Conservation (phyloP, 805 yeast species). For the Maudiozyma pseudohumilis region DNA sequence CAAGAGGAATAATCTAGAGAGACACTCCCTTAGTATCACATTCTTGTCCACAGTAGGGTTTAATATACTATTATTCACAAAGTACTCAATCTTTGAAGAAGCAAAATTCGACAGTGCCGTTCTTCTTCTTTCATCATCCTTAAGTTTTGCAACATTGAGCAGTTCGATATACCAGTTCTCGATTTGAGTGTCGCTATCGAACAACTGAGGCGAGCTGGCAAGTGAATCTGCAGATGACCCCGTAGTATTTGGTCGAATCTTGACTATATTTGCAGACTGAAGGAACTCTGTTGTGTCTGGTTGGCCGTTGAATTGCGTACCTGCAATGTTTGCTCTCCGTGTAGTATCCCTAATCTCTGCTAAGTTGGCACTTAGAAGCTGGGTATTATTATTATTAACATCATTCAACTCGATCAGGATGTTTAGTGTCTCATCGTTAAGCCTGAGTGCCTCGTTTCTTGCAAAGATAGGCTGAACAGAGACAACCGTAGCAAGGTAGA, state of each 20-base stretch:
- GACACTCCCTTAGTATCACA: constrained; percentile 16
- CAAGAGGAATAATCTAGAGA: constrained; percentile 65
- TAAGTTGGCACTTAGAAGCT: too few relatives aligned
- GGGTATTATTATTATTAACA: constrained; percentile 7
- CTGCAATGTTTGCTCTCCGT: too few relatives aligned
- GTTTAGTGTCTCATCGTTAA: constrained; percentile 53
- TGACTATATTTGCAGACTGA: too few relatives aligned
- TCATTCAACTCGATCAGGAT: constrained; percentile 24
- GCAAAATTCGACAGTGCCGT: constrained; percentile 18
- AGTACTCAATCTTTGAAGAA: constrained; percentile 17
- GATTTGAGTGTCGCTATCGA: constrained; percentile 16
- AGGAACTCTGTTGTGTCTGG: too few relatives aligned
- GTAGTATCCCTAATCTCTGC: not conserved
- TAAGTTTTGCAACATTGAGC: constrained; percentile 23
- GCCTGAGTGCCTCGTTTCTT: constrained; percentile 70
- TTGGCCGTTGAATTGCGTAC: too few relatives aligned
- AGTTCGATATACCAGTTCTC: constrained; percentile 29
- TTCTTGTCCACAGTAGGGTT: constrained; percentile 13
- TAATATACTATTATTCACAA: constrained; percentile 6
- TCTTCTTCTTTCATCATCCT: constrained; percentile 21
- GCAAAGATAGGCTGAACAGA: constrained; percentile 96
- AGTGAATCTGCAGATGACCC: too few relatives aligned
- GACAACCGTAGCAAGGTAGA: constrained; percentile 84
- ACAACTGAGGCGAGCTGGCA: constrained; percentile 1
- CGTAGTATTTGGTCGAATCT: too few relatives aligned